phyloP scores from a whole-genome alignment of 768 basidiomycete species.

The Serendipita vermifera region DNA sequence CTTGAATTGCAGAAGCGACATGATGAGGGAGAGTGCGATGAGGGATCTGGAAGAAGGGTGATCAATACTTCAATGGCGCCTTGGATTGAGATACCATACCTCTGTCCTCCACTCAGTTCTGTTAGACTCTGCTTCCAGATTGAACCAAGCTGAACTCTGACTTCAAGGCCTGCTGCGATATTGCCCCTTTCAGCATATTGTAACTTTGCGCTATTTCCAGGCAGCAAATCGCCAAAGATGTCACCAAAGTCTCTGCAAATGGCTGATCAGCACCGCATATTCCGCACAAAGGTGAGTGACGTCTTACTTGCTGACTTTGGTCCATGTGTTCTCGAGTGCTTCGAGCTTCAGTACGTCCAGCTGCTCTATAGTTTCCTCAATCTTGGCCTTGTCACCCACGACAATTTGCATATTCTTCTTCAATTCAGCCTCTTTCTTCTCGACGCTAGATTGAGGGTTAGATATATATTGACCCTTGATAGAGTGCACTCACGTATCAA shows the following conservation, averaged over 20 bases:
- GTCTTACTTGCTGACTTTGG: constrained; percentile 79
- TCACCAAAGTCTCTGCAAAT: constrained; percentile 78
- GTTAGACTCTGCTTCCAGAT: constrained; percentile 99
- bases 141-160: constrained; percentile 86
- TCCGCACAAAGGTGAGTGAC: background rate
- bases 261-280: constrained; percentile 2
- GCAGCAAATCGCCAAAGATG: constrained; percentile 90
- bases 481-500: constrained; percentile 56
- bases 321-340: constrained; percentile 88
- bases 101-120: constrained; percentile 91
- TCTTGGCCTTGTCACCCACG: constrained; percentile 85
- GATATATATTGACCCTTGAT: background rate
- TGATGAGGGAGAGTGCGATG: constrained; percentile 94
- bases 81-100: constrained; percentile 38
- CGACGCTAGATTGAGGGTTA: constrained; percentile 44
- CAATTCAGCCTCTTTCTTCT: constrained; percentile 80
- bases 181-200: constrained; percentile 90
- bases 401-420: constrained; percentile 83
- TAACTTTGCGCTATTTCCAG: constrained; percentile 92
- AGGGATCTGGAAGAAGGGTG: constrained; percentile 52
- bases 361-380: constrained; percentile 84
- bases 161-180: constrained; percentile 88
- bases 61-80: constrained; percentile 5
- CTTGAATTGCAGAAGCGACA: constrained; percentile 98
- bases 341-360: constrained; percentile 91